Evolutionary conservation across 2,329 filamentous ascomycete species (phyloP), one percentile per base, ranked within the genome.

Genomic region (Colletotrichum eremochloae): DNA sequence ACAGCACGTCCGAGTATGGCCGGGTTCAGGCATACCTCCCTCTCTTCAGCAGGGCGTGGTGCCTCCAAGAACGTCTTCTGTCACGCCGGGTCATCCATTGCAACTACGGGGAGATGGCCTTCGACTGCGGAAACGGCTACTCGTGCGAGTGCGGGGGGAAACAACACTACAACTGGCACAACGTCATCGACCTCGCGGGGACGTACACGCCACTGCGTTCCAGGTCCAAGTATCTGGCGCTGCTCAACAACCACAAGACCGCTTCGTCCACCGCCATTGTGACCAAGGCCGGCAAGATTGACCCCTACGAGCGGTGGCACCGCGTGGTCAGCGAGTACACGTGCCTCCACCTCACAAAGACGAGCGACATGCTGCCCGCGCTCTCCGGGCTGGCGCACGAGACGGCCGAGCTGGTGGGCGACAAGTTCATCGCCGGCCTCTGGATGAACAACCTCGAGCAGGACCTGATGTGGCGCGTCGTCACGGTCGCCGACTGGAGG

Each of bases 61-160:
- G 62, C 12, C 63, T 66, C 5, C 68, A 71, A 5, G 68, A 71
- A n/a, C 46, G 68, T 1, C 63, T 71, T 7, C 36, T 71, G 0
- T 71, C 68, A 15, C 62, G 63, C 1, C 68, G 63, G 0, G n/a
- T 71, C 1, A 71, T 71, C 24, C 63, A 71, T 31, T 68, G n/a
- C 42, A 68, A 64, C 12, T 58, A 50, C 29, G 67, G 67, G 20
- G 60, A 65, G 42, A 53, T 64, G 20, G 67, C 67, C 0, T 68
- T 52, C 7, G 60, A 68, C 52, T 68, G 67, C 18, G 67, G 33
- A 0, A 29, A 29, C 20, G 58, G 58, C 0, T 58, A 36, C 20
- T 33, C 24, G 0, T 68, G 60, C 42, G 52, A 68, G 1, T 68
- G 67, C 24, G 67, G 60, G 3, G 67, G 67, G 1, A 24, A 46